These are phyloP conservation scores for Cladophialophora exuberans DNA, from an alignment of 2,329 filamentous ascomycete species.

Conservation along the genomic window DNA sequence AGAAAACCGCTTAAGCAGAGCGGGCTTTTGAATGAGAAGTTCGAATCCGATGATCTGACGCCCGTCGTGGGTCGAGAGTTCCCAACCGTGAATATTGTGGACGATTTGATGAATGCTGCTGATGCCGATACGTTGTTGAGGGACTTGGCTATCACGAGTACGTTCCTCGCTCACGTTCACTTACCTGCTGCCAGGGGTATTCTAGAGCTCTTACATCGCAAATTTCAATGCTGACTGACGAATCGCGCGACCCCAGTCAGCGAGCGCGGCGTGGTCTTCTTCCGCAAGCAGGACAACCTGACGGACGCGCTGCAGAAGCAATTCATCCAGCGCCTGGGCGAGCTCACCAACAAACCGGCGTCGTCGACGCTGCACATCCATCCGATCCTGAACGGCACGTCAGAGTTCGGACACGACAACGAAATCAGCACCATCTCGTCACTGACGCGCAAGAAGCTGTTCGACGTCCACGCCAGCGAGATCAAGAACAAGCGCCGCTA, in stretches of 20 bases:
- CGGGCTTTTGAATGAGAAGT: slow-evolving; percentile 46
- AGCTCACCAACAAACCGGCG: slow-evolving; percentile 61
- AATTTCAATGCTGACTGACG: background rate
- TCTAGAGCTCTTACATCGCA: too few species aligned
- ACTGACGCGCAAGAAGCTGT: slow-evolving; percentile 54
- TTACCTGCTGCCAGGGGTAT: background rate
- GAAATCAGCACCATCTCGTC: slow-evolving; percentile 69
- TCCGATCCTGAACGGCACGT: slow-evolving; percentile 59
- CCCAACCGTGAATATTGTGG: slow-evolving; percentile 46
- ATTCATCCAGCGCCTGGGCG: slow-evolving; percentile 62
- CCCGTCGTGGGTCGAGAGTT: slow-evolving; percentile 57
- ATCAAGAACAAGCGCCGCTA: slow-evolving; percentile 42
- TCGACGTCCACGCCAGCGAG: slow-evolving; percentile 37
- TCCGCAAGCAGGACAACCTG: slow-evolving; percentile 65
- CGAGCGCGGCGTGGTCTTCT: slow-evolving; percentile 70
- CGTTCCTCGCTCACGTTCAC: slow-evolving; percentile 24
- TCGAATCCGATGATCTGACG: slow-evolving; percentile 54
- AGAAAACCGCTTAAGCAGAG: slow-evolving; percentile 41
- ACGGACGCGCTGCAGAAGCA: slow-evolving; percentile 68
- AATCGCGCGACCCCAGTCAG: slow-evolving; percentile 55
- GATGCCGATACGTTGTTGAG: slow-evolving; percentile 68
- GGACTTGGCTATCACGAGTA: slow-evolving; percentile 70
- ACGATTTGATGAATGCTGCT: slow-evolving; percentile 60
- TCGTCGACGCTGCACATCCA: slow-evolving; percentile 64
- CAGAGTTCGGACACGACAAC: slow-evolving; percentile 60